Percentiles rank a stretch among this genome's conserved stretches.
These are phyloP conservation scores for Termitomyces sp. DNA, from an alignment of 768 basidiomycete species.

Conservation along the genomic window DNA sequence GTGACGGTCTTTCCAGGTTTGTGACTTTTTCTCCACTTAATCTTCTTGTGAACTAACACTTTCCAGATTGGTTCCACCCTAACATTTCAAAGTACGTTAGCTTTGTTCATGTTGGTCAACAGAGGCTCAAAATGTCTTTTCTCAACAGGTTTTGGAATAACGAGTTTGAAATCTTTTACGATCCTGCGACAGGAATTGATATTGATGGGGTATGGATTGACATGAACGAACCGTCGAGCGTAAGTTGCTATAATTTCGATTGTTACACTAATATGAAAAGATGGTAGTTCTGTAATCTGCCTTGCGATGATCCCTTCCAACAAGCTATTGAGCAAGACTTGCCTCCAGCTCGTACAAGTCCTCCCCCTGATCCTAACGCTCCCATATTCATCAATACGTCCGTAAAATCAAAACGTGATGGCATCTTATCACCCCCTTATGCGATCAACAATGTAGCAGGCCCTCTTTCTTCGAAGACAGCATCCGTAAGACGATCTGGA, in stretches of 20 bases:
- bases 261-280: background rate
- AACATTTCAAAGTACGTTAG: conserved; percentile 38
- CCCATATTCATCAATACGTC: conserved; percentile 40
- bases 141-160: conserved; percentile 51
- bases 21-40: background rate
- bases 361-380: conserved; percentile 46
- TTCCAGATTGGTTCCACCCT: conserved; percentile 56
- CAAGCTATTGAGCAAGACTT: conserved; percentile 47
- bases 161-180: conserved; percentile 55
- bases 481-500: conserved; percentile 33
- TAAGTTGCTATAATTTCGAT: conserved; percentile 20
- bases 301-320: conserved; percentile 55
- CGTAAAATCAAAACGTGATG: conserved; percentile 20
- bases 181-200: conserved; percentile 46
- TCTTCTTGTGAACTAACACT: background rate
- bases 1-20: conserved; percentile 54
- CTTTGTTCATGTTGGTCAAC: too few relatives aligned
- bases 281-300: conserved; percentile 54
- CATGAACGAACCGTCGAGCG: conserved; percentile 71
- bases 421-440: conserved; percentile 50
- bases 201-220: conserved; percentile 75
- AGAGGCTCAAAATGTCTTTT: background rate
- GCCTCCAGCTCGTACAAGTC: conserved; percentile 45
- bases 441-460: conserved; percentile 54
- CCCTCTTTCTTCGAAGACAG: conserved; percentile 47